These are phyloP conservation scores for Lathyrus tuberosus DNA, from an alignment of 306 rosid species.

Conservation along the genomic window DNA sequence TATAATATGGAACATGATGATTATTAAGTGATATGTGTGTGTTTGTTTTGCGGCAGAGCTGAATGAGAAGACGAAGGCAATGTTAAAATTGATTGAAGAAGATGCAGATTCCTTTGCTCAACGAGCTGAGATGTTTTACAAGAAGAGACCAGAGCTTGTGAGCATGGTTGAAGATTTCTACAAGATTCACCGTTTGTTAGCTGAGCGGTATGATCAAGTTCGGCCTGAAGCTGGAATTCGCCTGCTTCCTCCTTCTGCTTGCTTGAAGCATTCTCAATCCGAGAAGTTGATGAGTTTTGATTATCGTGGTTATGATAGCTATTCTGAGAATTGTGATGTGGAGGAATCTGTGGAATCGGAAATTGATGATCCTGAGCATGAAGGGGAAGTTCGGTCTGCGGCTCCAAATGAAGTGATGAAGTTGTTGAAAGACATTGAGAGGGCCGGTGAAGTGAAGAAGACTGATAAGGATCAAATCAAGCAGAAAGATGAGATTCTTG, in stretches of 20 bases:
- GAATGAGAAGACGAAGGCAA: slow-evolving; percentile 68
- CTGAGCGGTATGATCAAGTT: slow-evolving; percentile 73
- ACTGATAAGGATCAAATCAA: slow-evolving; percentile 36
- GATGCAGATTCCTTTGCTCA: slow-evolving; percentile 92
- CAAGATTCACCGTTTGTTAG: slow-evolving; percentile 69
- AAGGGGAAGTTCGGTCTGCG: slow-evolving; percentile 41
- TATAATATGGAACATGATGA: neutral
- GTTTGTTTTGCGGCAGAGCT: slow-evolving; percentile 54
- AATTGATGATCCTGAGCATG: slow-evolving; percentile 80
- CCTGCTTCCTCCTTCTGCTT: slow-evolving; percentile 54
- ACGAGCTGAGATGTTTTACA: slow-evolving; percentile 94
- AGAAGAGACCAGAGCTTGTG: slow-evolving; percentile 78
- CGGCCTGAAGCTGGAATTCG: slow-evolving; percentile 61
- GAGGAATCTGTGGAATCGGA: slow-evolving; percentile 77
- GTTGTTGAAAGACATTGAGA: slow-evolving; percentile 52
- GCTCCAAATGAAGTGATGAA: slow-evolving; percentile 40
- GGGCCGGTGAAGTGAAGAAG: slow-evolving; percentile 54
- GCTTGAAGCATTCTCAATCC: slow-evolving; percentile 45
- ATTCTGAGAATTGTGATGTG: slow-evolving; percentile 52
- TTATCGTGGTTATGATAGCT: slow-evolving; percentile 53
- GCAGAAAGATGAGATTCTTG: slow-evolving; percentile 10
- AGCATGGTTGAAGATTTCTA: slow-evolving; percentile 87
- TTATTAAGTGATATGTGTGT: slow-evolving; percentile 7
- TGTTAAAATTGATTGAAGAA: slow-evolving; percentile 67
- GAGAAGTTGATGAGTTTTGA: slow-evolving; percentile 45